Base-by-base conservation (phyloP, 345 rosid species). In the Gossypium ekmanianum region DNA sequence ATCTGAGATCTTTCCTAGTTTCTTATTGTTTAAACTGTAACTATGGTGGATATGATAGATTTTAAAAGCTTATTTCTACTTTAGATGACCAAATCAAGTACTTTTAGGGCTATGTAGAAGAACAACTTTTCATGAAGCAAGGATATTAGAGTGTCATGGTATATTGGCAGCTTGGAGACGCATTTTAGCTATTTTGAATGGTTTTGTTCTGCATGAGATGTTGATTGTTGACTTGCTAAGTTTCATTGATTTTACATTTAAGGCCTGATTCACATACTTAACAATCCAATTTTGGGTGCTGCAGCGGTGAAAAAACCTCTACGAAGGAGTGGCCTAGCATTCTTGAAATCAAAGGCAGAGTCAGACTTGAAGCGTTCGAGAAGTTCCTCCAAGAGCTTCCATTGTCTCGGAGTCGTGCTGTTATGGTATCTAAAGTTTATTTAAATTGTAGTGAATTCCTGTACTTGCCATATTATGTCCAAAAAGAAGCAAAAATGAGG, bases 311-410 rank as follows among this genome's bases (percentile, higher is more conserved):
- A 80, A 93, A 84, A 83, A 82, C 91, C 12, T 74, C 83, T 34
- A 72, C 84, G 0, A 82, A 87, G 73, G 92, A 84, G 34, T 96
- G 99, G 99, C 85, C 89, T 45, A 81, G 79, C 63, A 61, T 75
- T 61, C 81, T 93, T 17, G 99, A 95, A 83, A 87, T 95, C 56
- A 96, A 93, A 80, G 99, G 99, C 72, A 89, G 99, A 82, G 99
- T 93, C 41, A 84, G 89, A 81, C 88, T 92, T 44, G 90, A 93
- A 76, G 98, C 98, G 52, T 96, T 96, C 78, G 92, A 88, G 84
- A 96, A 90, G 88, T 96, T 93, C 83, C 93, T 96, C 45, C 92
- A 90, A 79, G 91, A 85, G 86, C 99, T 96, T 70, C 92, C 91
- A 5, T 83, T 88, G 97, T 96, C 99, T 65, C 83, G 97, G 79